phyloP scores from a whole-genome alignment of 78 protist species.

The Pigoraptor vietnamica region DNA sequence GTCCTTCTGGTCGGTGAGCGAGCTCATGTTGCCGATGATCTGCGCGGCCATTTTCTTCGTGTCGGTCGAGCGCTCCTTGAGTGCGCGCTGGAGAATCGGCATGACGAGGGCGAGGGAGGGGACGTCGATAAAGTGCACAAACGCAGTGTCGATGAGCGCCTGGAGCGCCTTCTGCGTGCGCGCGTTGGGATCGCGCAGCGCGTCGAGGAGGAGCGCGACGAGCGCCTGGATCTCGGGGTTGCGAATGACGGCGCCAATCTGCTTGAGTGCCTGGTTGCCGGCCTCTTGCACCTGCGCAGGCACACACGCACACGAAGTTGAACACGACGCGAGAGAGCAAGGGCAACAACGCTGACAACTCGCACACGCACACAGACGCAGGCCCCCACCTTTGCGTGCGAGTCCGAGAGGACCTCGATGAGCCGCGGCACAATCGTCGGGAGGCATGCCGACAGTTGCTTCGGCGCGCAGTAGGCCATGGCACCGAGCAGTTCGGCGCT shows the following conservation, averaged over 20 bases:
- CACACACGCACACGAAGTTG: neutral
- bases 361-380: neutral
- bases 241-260: constrained; percentile 81
- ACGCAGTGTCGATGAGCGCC: constrained; percentile 73
- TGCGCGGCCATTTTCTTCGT: constrained; percentile 67
- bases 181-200: constrained; percentile 70
- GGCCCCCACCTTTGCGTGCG: constrained; percentile 69
- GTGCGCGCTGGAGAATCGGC: constrained; percentile 86
- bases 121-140: constrained; percentile 87
- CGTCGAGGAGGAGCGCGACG: constrained; percentile 61
- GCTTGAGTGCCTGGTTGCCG: constrained; percentile 75
- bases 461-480: constrained; percentile 90
- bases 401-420: constrained; percentile 57
- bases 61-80: constrained; percentile 63
- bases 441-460: constrained; percentile 78
- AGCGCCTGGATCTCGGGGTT: constrained; percentile 89
- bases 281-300: constrained; percentile 49
- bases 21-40: constrained; percentile 54
- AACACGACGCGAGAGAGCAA: neutral
- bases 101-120: constrained; percentile 90
- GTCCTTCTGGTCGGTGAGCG: constrained; percentile 68
- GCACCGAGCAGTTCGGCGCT: constrained; percentile 75
- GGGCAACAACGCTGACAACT: neutral
- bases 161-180: constrained; percentile 54
- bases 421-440: constrained; percentile 87